These are phyloP conservation scores for Lactarius vividus DNA, from an alignment of 768 basidiomycete species.

Conservation along the genomic window DNA sequence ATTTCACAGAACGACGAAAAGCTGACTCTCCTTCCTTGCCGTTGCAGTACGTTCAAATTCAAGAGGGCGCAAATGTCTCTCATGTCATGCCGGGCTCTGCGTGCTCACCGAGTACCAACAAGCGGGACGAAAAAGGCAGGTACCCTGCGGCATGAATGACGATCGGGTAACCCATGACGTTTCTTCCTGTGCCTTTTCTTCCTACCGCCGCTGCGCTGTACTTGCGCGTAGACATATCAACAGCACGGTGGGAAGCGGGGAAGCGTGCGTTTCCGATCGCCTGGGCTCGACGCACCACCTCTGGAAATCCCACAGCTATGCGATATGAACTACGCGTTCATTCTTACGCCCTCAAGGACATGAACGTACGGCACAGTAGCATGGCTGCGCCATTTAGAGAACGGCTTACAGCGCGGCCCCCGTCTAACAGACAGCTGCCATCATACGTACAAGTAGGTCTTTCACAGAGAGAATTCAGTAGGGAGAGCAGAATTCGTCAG, in stretches of 20 bases:
- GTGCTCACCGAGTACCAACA: neutral
- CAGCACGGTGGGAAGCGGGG: neutral
- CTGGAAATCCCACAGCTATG: constrained; percentile 15
- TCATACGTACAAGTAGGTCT: neutral
- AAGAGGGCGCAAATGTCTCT: neutral
- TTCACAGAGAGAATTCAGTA: neutral
- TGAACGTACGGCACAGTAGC: neutral
- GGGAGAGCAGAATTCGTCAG: neutral
- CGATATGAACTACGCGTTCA: constrained; percentile 6
- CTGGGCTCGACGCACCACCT: constrained; percentile 1
- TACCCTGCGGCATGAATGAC: constrained; percentile 5
- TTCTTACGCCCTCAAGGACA: neutral
- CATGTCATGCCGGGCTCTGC: neutral
- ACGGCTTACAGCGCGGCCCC: neutral
- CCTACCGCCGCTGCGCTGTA: constrained; percentile 2
- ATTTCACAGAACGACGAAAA: neutral
- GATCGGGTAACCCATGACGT: constrained; percentile 3
- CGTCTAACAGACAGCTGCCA: neutral
- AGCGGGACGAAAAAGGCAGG: constrained; percentile 18
- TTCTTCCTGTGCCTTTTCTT: constrained; percentile 21
- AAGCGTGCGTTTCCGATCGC: neutral
- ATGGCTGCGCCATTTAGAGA: neutral
- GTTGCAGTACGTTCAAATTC: neutral
- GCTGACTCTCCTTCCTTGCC: neutral
- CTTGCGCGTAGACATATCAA: constrained; percentile 1